These are phyloP conservation scores for Euphorbia schlechtendalii DNA, from an alignment of 441 rosid genomes.

Conservation along the genomic window DNA sequence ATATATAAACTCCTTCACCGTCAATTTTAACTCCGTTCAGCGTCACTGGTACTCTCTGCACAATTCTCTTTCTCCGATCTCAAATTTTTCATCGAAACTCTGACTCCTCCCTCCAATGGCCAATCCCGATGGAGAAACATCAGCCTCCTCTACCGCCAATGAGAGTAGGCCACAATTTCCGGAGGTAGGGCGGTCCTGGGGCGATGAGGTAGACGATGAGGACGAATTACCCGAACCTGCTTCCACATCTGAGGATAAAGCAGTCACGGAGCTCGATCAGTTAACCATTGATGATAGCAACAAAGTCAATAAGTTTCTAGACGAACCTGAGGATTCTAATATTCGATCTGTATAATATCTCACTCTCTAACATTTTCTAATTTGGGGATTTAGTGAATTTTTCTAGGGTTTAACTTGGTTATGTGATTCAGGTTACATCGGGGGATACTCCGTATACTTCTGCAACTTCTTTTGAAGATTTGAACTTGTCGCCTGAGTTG, in stretches of 20 bases:
- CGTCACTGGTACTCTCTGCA: no score
- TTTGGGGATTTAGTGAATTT: not conserved
- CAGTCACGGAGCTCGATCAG: constrained; percentile 27
- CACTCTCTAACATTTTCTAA: not conserved
- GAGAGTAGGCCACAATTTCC: no score
- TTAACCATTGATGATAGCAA: constrained; percentile 47
- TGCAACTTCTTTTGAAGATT: constrained; percentile 70
- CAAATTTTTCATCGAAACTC: no score
- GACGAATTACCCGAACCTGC: constrained; percentile 25
- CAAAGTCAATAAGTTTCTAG: constrained; percentile 54
- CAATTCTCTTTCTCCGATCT: no score
- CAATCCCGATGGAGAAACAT: no score
- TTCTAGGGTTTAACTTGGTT: not conserved
- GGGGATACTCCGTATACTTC: constrained; percentile 86
- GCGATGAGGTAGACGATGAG: constrained; percentile 53
- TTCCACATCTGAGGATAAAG: constrained; percentile 32
- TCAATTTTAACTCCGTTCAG: no score
- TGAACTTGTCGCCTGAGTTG: constrained; percentile 68
- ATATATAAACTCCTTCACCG: no score
- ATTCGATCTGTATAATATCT: constrained; percentile 54
- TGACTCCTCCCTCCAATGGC: no score
- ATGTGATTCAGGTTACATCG: constrained; percentile 45
- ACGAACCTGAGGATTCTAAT: constrained; percentile 76
- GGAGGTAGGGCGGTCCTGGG: no score
- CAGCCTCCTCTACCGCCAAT: not conserved